Conservation (phyloP, 176 grass and related monocot species). For the Avena atlantica region DNA sequence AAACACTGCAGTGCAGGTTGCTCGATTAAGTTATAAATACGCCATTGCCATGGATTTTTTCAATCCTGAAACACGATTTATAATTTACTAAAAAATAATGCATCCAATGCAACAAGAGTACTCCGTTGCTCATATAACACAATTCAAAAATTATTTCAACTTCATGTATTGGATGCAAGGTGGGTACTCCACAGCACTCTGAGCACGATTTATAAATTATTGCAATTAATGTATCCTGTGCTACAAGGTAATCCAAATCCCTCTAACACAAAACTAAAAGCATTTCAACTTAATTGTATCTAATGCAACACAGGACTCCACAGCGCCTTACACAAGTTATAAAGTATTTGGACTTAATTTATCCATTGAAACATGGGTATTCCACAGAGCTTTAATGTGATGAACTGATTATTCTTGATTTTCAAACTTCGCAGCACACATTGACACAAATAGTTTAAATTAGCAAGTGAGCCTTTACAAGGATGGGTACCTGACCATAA, state of each 20-base stretch:
- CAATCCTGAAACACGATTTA: background rate
- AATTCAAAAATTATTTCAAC: background rate
- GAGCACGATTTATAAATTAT: background rate
- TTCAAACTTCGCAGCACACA: background rate
- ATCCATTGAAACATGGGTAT: background rate
- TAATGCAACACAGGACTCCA: background rate
- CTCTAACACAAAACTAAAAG: background rate
- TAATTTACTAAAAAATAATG: background rate
- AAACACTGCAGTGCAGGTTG: background rate
- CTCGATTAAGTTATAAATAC: background rate
- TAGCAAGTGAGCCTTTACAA: background rate
- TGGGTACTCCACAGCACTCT: background rate
- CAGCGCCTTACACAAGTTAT: background rate
- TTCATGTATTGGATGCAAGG: background rate
- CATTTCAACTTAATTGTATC: constrained; percentile 6
- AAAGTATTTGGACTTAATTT: background rate
- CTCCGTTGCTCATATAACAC: background rate
- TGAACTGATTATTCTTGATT: background rate
- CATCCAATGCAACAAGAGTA: background rate
- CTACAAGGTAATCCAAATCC: background rate
- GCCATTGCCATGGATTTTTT: background rate
- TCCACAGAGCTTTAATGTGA: background rate
- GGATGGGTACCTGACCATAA: background rate
- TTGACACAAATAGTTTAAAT: background rate
- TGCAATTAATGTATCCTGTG: background rate